Evolutionary conservation across 1,284 basidiomycete species (phyloP), one percentile per base, ranked within the genome.

Genomic region (Sanguinoderma infundibulare): DNA sequence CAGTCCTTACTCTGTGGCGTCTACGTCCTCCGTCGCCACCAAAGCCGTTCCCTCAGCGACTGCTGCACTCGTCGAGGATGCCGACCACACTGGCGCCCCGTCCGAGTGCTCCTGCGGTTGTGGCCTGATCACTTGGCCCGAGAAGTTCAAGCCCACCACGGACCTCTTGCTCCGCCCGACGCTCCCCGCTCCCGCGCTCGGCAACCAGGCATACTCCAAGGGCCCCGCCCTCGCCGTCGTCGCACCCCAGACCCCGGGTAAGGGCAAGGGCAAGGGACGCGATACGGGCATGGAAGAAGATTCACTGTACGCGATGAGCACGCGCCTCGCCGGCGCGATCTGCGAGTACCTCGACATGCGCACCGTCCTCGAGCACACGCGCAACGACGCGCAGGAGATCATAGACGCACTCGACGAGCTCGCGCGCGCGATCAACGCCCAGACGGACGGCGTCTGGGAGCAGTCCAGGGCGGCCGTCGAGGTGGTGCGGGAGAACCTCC

Each of bases 331-430:
- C 28, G 78, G 79, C 62, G 78, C 84, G 8, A 72, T 87, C 22
- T 83, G 79, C 22, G 81, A 83, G 65, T 80, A 81, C 47, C 73
- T 88, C 64, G 85, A 82, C 60, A 75, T 77, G 22, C 78, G 79
- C 15, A 77, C 79, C 10, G 66, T 84, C 35, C 67, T 78, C 5
- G 77, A 79, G 7, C 74, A 74, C 30, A 72, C 84, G 24, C 76
- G 77, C 10, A 76, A 75, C 54, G 87, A 90, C 58, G 68, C 87
- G 53, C 78, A 82, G 54, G 88, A 89, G 67, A 77, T 89, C 35
- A 69, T 85, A 42, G 82, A 85, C 36, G 87, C 86, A 2, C 76
- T 90, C 26, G 88, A 91, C 65, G 84, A 82, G 1, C 79, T 91
- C 39, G 75, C 80, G 59, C 73, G 75, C 22, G 81, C 81, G 35